Evolutionary conservation across 306 rosid species (phyloP), one percentile per base, ranked within the genome.

Genomic region (Inga laurina): DNA sequence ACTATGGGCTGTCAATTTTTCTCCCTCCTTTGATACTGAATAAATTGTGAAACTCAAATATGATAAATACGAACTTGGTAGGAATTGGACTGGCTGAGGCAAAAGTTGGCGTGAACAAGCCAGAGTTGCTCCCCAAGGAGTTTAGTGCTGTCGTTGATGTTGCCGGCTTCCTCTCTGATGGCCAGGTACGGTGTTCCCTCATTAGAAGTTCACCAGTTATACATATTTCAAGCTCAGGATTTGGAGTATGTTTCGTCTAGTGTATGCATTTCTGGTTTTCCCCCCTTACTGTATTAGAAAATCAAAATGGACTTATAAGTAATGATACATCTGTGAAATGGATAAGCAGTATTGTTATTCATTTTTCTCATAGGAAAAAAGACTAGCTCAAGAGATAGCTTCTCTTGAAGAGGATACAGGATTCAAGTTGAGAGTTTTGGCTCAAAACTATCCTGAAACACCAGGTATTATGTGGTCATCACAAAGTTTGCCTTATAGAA

Each of bases 101-200:
- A 24, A 92, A 90, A 86, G 90, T 86, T 64, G 98, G 98, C 15
- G 98, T 93, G 27, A 93, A 94, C 88, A 94, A 96, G 82, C 99
- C 99, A 10, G 94, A 93, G 84, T 80, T 96, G 91, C 98, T 96
- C 75, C 99, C 99, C 16, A 89, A 89, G 82, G 93, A 90, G 62
- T 94, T 92, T 68, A 93, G 69, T 35, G 83, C 97, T 10, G 97
- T 96, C 85, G 88, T 96, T 86, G 99, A 96, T 85, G 99, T 93
- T n/a, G 99, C 98, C 1, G 97, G 99, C 8, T 96, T 93, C 88
- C 98, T 96, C 81, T 92, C 99, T 16, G 97, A 92, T 79, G 99
- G 99, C 65, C 99, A 93, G 94, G 99, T 93, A 16, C 75, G 48
- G 22, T 85, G 61, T 84, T 61, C 71, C 57, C 18, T 22, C 45